phyloP scores from a whole-genome alignment of 352 stramenopile genomes.

The Phytophthora kernoviae region DNA sequence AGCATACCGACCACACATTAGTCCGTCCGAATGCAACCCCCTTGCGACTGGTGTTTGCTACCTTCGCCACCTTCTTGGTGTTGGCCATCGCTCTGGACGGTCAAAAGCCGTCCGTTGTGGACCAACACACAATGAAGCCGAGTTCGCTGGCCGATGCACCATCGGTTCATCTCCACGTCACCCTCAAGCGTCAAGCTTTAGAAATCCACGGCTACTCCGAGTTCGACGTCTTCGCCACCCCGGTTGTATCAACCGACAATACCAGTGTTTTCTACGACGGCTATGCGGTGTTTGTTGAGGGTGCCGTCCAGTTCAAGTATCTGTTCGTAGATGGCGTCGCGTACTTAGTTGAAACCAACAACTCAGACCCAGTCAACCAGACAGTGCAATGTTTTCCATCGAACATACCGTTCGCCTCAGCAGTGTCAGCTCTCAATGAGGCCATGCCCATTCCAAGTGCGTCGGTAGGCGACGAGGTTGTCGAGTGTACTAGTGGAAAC shows the following conservation, averaged over 20 bases:
- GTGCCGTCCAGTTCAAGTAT: conserved; percentile 14
- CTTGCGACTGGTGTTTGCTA: not conserved
- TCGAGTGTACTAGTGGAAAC: conserved; percentile 15
- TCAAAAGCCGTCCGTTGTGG: not conserved
- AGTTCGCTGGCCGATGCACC: conserved; percentile 5
- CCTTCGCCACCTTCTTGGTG: not conserved
- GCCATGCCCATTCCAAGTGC: conserved; percentile 6
- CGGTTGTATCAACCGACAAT: conserved; percentile 8
- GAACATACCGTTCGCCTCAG: conserved; percentile 9
- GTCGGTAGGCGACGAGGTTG: not conserved
- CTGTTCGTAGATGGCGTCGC: conserved; percentile 13
- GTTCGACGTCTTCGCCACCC: conserved; percentile 24
- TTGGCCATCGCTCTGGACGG: not conserved
- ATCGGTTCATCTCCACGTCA: conserved; percentile 26
- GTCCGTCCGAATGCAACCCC: too few relatives aligned
- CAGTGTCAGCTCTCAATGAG: conserved; percentile 6
- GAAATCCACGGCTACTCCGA: conserved; percentile 15
- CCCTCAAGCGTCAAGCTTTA: conserved; percentile 25
- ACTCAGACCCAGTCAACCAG: not conserved
- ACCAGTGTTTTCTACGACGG: conserved; percentile 6
- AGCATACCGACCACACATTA: too few relatives aligned
- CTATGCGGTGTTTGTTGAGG: conserved; percentile 10
- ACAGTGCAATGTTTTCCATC: conserved; percentile 9
- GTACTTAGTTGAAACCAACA: conserved; percentile 11
- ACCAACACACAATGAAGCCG: not conserved